Percentiles rank a stretch among this genome's conserved stretches.
Conservation (phyloP, 495 filamentous ascomycete species). For the Oleoguttula mirabilis region DNA sequence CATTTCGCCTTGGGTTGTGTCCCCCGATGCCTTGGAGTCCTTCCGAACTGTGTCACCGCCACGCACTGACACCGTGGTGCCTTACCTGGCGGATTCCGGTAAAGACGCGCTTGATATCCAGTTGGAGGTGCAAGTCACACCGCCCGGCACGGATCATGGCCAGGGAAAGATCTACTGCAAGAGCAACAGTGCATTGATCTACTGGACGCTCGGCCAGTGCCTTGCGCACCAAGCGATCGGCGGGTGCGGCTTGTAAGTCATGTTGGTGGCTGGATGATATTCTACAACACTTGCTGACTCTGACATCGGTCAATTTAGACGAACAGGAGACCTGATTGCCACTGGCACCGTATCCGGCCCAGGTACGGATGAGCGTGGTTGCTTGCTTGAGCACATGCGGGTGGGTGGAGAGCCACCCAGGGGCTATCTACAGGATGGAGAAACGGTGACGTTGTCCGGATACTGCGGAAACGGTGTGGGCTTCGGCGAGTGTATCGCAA, state of each 20-base stretch:
- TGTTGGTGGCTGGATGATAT: too few species aligned
- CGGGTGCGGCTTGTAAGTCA: constrained; percentile 20
- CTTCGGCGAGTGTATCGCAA: constrained; percentile 18
- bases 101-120: constrained; percentile 9
- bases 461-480: constrained; percentile 16
- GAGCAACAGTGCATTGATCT: constrained; percentile 19
- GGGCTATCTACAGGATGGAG: constrained; percentile 16
- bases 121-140: constrained; percentile 4
- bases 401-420: constrained; percentile 1
- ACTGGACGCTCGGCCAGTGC: constrained; percentile 23
- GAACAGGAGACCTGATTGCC: constrained; percentile 23
- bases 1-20: constrained; percentile 26
- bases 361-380: constrained; percentile 18
- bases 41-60: constrained; percentile 11
- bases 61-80: background rate
- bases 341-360: constrained; percentile 22
- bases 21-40: constrained; percentile 20
- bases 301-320: too few species aligned
- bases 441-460: constrained; percentile 13
- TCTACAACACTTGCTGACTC: too few species aligned
- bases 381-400: constrained; percentile 18
- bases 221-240: constrained; percentile 24
- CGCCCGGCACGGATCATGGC: background rate
- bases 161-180: constrained; percentile 2
- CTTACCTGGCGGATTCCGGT: constrained; percentile 9